Conservation (phyloP, 2,329 filamentous ascomycete species). For the Botrytis porri region DNA sequence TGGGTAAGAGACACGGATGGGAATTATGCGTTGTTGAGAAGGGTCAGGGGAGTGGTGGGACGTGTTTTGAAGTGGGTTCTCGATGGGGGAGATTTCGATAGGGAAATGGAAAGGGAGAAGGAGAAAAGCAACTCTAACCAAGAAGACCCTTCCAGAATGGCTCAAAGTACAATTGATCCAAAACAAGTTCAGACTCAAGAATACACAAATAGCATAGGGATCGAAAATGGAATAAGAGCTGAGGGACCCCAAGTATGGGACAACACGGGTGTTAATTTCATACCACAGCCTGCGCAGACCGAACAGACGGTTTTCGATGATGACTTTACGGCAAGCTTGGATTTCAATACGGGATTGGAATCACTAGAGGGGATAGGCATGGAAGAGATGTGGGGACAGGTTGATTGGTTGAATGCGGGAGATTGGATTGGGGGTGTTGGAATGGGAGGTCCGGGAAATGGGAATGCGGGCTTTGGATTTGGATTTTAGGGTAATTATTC, state of each 20-base stretch:
- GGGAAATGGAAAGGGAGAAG: not conserved
- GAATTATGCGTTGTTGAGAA: constrained; percentile 28
- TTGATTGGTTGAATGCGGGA: constrained; percentile 9
- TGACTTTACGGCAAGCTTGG: not conserved
- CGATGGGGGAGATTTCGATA: not conserved
- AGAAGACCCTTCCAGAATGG: not conserved
- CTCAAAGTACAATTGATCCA: not conserved
- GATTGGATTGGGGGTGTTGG: constrained; percentile 5
- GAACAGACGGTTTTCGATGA: not conserved
- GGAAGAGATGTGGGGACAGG: constrained; percentile 13
- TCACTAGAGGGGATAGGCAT: not conserved
- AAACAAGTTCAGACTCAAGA: not conserved
- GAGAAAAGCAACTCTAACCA: not conserved
- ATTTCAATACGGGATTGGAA: not conserved
- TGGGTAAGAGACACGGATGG: constrained; percentile 37
- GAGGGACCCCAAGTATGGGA: not conserved
- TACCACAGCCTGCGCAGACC: not conserved
- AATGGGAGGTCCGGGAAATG: not conserved
- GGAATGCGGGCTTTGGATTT: not conserved
- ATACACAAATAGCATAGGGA: not conserved
- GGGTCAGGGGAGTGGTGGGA: constrained; percentile 11
- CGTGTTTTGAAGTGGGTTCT: constrained; percentile 4
- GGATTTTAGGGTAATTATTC: not conserved
- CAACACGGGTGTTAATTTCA: not conserved
- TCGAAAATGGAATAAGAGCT: not conserved